Evolutionary conservation across 1,284 basidiomycete genomes (phyloP).

Genomic region (Tylopilus sp.): DNA sequence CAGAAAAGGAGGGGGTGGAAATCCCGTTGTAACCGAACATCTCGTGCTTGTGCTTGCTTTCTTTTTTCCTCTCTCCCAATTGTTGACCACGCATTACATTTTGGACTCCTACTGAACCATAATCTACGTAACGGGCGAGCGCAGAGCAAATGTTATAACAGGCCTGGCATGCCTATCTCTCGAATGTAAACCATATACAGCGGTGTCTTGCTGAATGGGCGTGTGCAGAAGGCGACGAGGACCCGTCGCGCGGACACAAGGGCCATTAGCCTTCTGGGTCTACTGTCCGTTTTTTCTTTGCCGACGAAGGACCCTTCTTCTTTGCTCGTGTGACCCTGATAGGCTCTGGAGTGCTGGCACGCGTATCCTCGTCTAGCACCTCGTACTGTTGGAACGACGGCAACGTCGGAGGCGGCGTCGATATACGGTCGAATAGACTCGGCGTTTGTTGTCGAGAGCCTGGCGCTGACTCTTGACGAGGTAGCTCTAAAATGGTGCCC

Average conservation of each 20-base stretch:
- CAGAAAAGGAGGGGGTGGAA: neutral
- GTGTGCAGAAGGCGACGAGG: neutral
- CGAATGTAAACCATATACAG: constrained; percentile 24
- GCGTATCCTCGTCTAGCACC: constrained; percentile 45
- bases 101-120: constrained; percentile 14
- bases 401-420: constrained; percentile 36
- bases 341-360: constrained; percentile 60
- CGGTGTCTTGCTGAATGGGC: constrained; percentile 1
- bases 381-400: constrained; percentile 63
- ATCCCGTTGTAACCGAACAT: neutral
- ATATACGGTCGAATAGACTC: constrained; percentile 34
- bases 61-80: neutral
- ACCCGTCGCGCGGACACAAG: neutral
- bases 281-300: constrained; percentile 59
- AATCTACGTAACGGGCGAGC: constrained; percentile 13
- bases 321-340: constrained; percentile 70
- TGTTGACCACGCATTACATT: constrained; percentile 15
- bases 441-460: constrained; percentile 20
- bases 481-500: constrained; percentile 38
- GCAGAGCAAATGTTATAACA: constrained; percentile 19
- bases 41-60: constrained; percentile 16
- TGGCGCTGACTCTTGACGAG: constrained; percentile 26
- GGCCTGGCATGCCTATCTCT: constrained; percentile 13
- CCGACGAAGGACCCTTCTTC: constrained; percentile 61
- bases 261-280: constrained; percentile 20